Conservation (phyloP, 1,139 yeast species). For the Geotrichum phurueaensis region DNA sequence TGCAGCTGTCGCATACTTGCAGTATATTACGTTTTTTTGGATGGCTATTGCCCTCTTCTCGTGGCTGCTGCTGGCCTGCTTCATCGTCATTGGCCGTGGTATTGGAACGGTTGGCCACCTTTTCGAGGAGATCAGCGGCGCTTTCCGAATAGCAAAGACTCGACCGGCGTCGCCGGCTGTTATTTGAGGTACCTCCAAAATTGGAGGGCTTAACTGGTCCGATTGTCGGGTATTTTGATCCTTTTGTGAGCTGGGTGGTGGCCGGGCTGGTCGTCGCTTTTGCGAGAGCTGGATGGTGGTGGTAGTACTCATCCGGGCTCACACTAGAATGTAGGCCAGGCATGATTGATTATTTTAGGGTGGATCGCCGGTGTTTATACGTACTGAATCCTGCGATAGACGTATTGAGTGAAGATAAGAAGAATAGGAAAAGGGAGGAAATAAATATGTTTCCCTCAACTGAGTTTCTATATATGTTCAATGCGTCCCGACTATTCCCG, state of each 20-base stretch:
- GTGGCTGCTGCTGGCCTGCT: neutral
- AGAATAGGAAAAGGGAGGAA: neutral
- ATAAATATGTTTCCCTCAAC: neutral
- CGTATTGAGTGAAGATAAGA: slow-evolving; percentile 1
- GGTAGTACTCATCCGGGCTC: neutral
- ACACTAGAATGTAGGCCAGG: neutral
- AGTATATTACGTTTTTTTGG: neutral
- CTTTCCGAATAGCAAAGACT: slow-evolving; percentile 20
- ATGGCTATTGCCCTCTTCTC: neutral
- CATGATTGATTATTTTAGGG: neutral
- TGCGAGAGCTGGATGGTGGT: neutral
- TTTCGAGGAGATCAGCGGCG: slow-evolving; percentile 4
- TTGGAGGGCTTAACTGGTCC: neutral
- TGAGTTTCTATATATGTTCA: neutral
- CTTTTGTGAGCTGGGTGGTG: neutral
- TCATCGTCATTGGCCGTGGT: neutral
- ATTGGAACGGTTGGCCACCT: too few species aligned
- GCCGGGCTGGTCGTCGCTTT: neutral
- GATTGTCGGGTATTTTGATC: neutral
- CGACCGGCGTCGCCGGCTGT: slow-evolving; percentile 18
- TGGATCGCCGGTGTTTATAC: neutral
- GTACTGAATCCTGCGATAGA: slow-evolving; percentile 7
- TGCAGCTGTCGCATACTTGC: neutral
- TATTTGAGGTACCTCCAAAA: neutral
- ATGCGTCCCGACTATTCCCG: neutral